These are phyloP conservation scores for Skeletonema costatum DNA, from an alignment of 108 stramenopile species.

Conservation along the genomic window DNA sequence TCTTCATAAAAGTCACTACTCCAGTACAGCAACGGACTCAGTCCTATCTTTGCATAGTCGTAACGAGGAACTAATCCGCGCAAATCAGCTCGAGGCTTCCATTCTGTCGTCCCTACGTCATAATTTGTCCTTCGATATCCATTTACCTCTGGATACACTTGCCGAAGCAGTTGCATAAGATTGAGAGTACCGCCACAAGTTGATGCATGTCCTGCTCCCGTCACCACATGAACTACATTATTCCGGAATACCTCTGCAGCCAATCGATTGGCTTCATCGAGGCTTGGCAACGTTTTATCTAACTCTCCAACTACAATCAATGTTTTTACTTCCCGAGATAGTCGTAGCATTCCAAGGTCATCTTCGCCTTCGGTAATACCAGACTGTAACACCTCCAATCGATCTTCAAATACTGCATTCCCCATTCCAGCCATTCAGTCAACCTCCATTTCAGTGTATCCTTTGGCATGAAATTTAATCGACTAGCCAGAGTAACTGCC, in stretches of 20 bases:
- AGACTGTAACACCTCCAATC: slow-evolving; percentile 21
- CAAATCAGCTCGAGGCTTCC: slow-evolving; percentile 12
- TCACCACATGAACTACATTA: slow-evolving; percentile 62
- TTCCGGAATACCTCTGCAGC: slow-evolving; percentile 41
- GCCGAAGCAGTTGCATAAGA: slow-evolving; percentile 64
- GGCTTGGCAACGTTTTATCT: slow-evolving; percentile 75
- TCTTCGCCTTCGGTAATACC: slow-evolving; percentile 1
- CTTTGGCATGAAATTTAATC: slow-evolving; percentile 76
- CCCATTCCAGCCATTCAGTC: slow-evolving; percentile 69
- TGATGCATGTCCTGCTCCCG: slow-evolving; percentile 84
- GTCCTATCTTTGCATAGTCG: slow-evolving; percentile 67
- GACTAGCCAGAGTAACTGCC: slow-evolving; percentile 65
- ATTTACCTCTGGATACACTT: slow-evolving; percentile 55
- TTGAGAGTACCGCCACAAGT: slow-evolving; percentile 82
- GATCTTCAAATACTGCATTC: slow-evolving; percentile 48
- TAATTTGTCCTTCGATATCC: background rate
- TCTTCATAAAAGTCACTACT: slow-evolving; percentile 43
- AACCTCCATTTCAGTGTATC: slow-evolving; percentile 79
- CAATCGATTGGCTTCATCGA: slow-evolving; percentile 77
- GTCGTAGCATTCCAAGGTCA: slow-evolving; percentile 6
- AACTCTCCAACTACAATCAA: slow-evolving; percentile 85
- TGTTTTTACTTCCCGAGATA: slow-evolving; percentile 42
- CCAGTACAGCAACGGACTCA: slow-evolving; percentile 81
- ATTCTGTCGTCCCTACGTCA: slow-evolving; percentile 1
- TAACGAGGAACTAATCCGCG: slow-evolving; percentile 77